A percentile compares a stretch with the other conserved stretches of the same genome.
Evolutionary conservation across 192 early-diverging fungal genomes (phyloP).

Genomic region (Lunasporangiospora selenospora): DNA sequence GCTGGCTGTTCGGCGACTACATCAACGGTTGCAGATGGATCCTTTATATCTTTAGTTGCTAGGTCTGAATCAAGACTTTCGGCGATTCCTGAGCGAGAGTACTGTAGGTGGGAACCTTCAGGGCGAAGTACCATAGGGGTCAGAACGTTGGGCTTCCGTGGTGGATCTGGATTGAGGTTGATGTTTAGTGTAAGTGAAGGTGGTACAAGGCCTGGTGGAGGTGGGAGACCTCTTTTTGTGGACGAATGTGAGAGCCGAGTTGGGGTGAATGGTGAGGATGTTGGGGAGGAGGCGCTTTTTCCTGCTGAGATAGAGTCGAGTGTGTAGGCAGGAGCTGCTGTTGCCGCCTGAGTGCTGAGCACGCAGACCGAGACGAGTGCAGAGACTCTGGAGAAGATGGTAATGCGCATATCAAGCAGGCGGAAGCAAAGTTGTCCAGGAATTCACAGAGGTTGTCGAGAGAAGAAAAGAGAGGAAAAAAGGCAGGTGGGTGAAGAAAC

Average conservation of each 20-base stretch:
- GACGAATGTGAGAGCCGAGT: not conserved
- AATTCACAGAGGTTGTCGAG: not conserved
- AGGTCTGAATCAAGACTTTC: not conserved
- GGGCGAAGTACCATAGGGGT: not conserved
- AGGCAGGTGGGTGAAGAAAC: not conserved
- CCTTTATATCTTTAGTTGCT: not conserved
- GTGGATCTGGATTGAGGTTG: not conserved
- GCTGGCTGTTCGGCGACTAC: too few relatives aligned
- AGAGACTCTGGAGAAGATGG: not conserved
- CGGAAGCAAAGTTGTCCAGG: not conserved
- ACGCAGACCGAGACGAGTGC: not conserved
- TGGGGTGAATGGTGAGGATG: not conserved
- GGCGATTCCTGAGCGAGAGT: not conserved
- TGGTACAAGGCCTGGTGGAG: too few relatives aligned
- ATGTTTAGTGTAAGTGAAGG: too few relatives aligned
- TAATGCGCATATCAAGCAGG: not conserved
- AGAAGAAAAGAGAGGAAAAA: not conserved
- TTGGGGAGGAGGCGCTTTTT: not conserved
- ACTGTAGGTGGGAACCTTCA: not conserved
- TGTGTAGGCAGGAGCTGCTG: not conserved
- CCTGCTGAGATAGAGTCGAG: not conserved
- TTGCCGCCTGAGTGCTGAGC: too few relatives aligned
- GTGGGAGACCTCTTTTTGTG: too few relatives aligned
- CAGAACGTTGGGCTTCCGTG: constrained; percentile 9
- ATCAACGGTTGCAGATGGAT: too few relatives aligned